Percentiles rank a stretch among this genome's conserved stretches.
Conservation (phyloP, 805 yeast species). For the Metschnikowia chrysomelidarum region DNA sequence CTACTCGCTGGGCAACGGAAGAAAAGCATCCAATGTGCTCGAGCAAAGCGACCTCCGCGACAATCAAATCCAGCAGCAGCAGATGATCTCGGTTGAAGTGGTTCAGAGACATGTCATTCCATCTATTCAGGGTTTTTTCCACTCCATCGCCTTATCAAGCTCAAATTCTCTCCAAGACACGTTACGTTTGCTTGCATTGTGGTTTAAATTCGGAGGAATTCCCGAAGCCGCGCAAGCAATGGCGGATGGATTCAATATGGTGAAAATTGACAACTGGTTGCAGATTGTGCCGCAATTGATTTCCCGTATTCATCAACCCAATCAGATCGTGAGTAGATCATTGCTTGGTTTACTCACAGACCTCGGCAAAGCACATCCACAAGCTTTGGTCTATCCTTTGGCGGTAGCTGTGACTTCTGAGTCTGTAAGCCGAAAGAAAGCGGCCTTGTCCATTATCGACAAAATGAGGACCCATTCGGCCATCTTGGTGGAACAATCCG, state of each 20-base stretch:
- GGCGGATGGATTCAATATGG: slow-evolving; percentile 85
- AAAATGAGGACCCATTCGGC: slow-evolving; percentile 90
- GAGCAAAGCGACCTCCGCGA: slow-evolving; percentile 27
- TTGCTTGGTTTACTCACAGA: slow-evolving; percentile 79
- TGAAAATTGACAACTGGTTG: slow-evolving; percentile 89
- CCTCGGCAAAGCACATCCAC: slow-evolving; percentile 94
- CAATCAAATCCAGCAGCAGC: slow-evolving; percentile 17
- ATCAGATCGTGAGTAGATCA: slow-evolving; percentile 76
- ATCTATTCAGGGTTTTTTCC: slow-evolving; percentile 94
- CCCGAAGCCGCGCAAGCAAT: slow-evolving; percentile 89
- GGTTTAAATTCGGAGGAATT: slow-evolving; percentile 96
- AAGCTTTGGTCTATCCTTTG: slow-evolving; percentile 90
- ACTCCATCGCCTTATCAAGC: slow-evolving; percentile 83
- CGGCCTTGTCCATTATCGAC: slow-evolving; percentile 88
- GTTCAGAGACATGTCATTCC: slow-evolving; percentile 90
- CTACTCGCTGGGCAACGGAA: slow-evolving; percentile 31
- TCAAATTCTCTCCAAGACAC: slow-evolving; percentile 92
- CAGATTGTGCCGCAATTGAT: slow-evolving; percentile 95
- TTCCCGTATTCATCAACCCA: slow-evolving; percentile 94
- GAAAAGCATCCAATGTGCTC: slow-evolving; percentile 19
- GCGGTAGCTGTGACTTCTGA: slow-evolving; percentile 96
- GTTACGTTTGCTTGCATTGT: slow-evolving; percentile 79
- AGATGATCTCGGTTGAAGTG: slow-evolving; percentile 44
- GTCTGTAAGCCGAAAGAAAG: slow-evolving; percentile 81
- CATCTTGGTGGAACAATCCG: slow-evolving; percentile 84